Evolutionary conservation across 805 yeast species (phyloP).

Genomic region (Myxozyma neglecta): DNA sequence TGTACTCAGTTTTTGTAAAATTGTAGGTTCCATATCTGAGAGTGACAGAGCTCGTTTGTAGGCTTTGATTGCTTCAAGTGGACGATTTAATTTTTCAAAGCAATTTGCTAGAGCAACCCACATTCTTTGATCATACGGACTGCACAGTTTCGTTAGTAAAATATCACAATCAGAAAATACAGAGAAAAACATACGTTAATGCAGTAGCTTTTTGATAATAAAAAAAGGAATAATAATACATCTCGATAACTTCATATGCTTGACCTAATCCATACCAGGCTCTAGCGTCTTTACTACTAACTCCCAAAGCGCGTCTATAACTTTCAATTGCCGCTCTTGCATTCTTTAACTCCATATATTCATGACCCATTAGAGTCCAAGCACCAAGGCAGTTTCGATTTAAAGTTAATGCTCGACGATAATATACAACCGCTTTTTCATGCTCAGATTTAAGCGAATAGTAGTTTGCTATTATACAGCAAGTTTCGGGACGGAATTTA

Average conservation of each 20-base stretch:
- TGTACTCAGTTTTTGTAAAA: constrained; percentile 66
- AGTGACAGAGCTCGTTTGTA: constrained; percentile 72
- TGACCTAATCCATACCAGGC: constrained; percentile 99
- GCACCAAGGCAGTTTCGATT: constrained; percentile 82
- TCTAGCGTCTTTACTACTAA: constrained; percentile 81
- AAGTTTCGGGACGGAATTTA: constrained; percentile 87
- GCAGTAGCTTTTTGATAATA: constrained; percentile 90
- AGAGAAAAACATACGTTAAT: constrained; percentile 47
- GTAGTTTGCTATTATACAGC: constrained; percentile 91
- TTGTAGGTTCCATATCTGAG: constrained; percentile 55
- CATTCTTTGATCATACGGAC: constrained; percentile 84
- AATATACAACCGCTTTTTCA: constrained; percentile 90
- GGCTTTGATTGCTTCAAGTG: constrained; percentile 72
- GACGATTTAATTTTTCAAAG: constrained; percentile 72
- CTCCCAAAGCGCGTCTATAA: constrained; percentile 88
- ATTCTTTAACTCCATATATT: constrained; percentile 91
- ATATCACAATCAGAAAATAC: neutral
- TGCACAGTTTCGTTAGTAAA: neutral
- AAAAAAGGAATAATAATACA: constrained; percentile 88
- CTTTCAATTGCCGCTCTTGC: constrained; percentile 97
- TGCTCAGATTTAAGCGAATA: constrained; percentile 90
- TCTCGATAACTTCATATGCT: constrained; percentile 93
- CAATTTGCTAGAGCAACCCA: constrained; percentile 95
- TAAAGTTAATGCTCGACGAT: constrained; percentile 80
- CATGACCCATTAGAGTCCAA: constrained; percentile 99